Conservation (phyloP, 768 basidiomycete species). For the Lentinus brumalis region DNA sequence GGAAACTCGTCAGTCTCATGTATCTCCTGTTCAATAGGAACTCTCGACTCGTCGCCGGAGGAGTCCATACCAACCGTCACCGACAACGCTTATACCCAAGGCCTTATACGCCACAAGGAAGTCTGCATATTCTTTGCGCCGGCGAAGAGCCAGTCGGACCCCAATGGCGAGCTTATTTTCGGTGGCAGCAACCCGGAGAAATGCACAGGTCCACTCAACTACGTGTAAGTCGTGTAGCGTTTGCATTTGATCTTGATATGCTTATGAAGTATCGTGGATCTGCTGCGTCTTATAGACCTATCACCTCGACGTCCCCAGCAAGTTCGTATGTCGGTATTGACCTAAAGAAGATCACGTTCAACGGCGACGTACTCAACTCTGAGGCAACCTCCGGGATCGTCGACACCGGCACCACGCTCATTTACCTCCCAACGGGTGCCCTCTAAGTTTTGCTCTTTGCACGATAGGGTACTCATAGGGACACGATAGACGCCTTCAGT, state of each 20-base stretch:
- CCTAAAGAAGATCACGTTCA: constrained; percentile 27
- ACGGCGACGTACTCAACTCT: constrained; percentile 28
- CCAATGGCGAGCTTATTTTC: constrained; percentile 41
- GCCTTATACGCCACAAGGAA: constrained; percentile 12
- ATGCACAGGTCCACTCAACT: constrained; percentile 27
- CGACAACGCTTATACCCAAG: constrained; percentile 36
- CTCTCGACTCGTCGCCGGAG: too few species aligned
- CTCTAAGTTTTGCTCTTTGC: not conserved
- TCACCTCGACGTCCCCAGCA: constrained; percentile 35
- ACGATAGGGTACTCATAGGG: not conserved
- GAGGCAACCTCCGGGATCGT: constrained; percentile 32
- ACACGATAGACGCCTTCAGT: constrained; percentile 31
- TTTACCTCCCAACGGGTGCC: constrained; percentile 33
- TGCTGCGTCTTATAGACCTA: constrained; percentile 19
- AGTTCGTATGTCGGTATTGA: constrained; percentile 37
- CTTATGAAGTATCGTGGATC: not conserved
- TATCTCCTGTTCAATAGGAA: too few species aligned
- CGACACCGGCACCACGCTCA: constrained; percentile 40
- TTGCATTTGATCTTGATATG: too few species aligned
- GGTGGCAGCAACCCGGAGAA: constrained; percentile 36
- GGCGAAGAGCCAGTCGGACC: constrained; percentile 17
- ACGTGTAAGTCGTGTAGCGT: constrained; percentile 14
- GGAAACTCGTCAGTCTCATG: too few species aligned
- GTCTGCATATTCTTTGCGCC: constrained; percentile 20
- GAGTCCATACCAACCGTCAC: too few species aligned